phyloP scores from a whole-genome alignment of 176 grass and related monocot species.

The Eragrostis curvula region DNA sequence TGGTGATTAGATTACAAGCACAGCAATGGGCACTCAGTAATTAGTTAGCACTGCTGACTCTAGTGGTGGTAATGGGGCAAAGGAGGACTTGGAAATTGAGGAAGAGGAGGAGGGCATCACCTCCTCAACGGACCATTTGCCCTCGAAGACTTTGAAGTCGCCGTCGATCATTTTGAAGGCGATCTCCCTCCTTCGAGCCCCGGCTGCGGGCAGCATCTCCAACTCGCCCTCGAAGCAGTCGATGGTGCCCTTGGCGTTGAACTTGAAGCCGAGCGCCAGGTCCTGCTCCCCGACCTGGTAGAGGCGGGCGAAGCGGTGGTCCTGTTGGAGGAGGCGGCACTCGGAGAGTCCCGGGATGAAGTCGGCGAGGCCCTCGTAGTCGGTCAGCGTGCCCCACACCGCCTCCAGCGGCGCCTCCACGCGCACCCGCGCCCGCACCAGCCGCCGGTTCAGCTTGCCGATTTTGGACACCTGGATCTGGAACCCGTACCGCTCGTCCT shows the following conservation, averaged over 20 bases:
- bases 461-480: conserved; percentile 66
- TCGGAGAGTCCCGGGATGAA: conserved; percentile 84
- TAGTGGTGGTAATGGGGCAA: too few relatives aligned
- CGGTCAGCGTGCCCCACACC: conserved; percentile 78
- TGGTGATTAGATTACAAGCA: too few relatives aligned
- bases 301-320: conserved; percentile 60
- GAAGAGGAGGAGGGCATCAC: conserved; percentile 1
- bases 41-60: too few relatives aligned
- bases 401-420: conserved; percentile 70
- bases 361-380: conserved; percentile 84
- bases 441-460: conserved; percentile 56
- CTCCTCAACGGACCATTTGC: conserved; percentile 88
- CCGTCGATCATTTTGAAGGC: conserved; percentile 90
- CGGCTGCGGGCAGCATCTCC: conserved; percentile 33
- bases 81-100: neutral
- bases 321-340: conserved; percentile 65
- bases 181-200: conserved; percentile 59
- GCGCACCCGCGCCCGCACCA: conserved; percentile 51
- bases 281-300: conserved; percentile 92
- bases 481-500: conserved; percentile 39
- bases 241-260: conserved; percentile 81
- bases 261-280: conserved; percentile 78
- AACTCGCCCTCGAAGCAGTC: conserved; percentile 88
- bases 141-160: conserved; percentile 80
- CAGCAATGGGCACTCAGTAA: too few relatives aligned